Evolutionary conservation across 106 monocot species (phyloP).

Genomic region (Vanilla planifolia): DNA sequence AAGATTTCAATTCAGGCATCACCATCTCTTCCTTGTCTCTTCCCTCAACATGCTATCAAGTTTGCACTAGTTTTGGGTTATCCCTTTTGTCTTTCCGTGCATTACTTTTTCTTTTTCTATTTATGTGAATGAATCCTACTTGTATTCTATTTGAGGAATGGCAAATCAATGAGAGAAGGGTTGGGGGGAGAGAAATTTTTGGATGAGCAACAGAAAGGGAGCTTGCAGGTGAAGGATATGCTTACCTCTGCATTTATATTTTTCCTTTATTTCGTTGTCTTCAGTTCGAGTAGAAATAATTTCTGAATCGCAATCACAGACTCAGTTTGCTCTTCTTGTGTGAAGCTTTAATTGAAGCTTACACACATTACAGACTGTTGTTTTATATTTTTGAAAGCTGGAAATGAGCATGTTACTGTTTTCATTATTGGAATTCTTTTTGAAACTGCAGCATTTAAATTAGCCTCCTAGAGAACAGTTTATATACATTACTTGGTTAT

Average conservation of each 20-base stretch:
- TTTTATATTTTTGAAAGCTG: not conserved
- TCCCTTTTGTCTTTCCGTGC: slow-evolving; percentile 15
- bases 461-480: too few relatives aligned
- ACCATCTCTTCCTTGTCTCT: slow-evolving; percentile 8
- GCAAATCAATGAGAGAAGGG: slow-evolving; percentile 10
- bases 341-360: not conserved
- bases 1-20: slow-evolving; percentile 8
- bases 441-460: too few relatives aligned
- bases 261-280: not conserved
- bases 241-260: not conserved
- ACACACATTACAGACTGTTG: too few relatives aligned
- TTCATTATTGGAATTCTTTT: too few relatives aligned
- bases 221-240: slow-evolving; percentile 24
- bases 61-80: slow-evolving; percentile 12
- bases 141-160: slow-evolving; percentile 13
- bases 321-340: not conserved
- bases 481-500: too few relatives aligned
- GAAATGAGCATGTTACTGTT: not conserved
- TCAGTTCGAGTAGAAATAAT: too few relatives aligned
- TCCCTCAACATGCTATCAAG: slow-evolving; percentile 14
- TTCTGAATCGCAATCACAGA: not conserved
- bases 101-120: slow-evolving; percentile 5
- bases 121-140: not conserved
- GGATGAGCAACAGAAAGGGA: slow-evolving; percentile 8
- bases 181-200: slow-evolving; percentile 20